A percentile compares a stretch with the other conserved stretches of the same genome.
Conservation (phyloP, 805 yeast species). For the Ogataea methanolica region DNA sequence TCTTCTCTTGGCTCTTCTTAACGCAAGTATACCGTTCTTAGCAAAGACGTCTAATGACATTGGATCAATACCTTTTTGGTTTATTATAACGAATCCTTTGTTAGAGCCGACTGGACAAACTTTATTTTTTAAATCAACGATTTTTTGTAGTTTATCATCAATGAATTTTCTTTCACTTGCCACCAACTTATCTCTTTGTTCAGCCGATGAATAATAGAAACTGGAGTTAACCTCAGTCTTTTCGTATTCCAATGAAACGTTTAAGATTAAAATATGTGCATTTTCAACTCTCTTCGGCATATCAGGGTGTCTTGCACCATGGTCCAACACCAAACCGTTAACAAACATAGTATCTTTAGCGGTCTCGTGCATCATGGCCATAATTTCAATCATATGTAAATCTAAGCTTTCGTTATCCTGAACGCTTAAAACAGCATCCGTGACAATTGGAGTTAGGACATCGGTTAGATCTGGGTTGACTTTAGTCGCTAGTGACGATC, state of each 20-base stretch:
- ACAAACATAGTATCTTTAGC: constrained; percentile 80
- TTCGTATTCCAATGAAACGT: constrained; percentile 94
- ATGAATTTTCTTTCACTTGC: constrained; percentile 91
- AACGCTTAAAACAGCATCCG: constrained; percentile 90
- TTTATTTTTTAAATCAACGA: constrained; percentile 86
- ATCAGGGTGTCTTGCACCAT: constrained; percentile 98
- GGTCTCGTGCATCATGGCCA: constrained; percentile 94
- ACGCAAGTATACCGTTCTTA: constrained; percentile 85
- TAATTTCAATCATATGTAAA: constrained; percentile 95
- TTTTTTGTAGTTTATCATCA: constrained; percentile 86
- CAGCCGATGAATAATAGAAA: constrained; percentile 90
- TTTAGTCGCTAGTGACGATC: constrained; percentile 84
- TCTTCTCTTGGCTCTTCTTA: constrained; percentile 97
- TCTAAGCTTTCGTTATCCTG: constrained; percentile 56
- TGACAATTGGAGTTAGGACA: constrained; percentile 86
- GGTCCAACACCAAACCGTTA: constrained; percentile 90
- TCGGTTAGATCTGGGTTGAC: constrained; percentile 73
- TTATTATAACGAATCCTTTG: constrained; percentile 86
- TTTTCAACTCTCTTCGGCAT: constrained; percentile 89
- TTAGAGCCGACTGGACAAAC: constrained; percentile 75
- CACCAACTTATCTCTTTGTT: constrained; percentile 92
- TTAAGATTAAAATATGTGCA: constrained; percentile 80
- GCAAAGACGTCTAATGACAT: constrained; percentile 94
- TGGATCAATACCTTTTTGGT: constrained; percentile 98
- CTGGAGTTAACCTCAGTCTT: constrained; percentile 97